These are phyloP conservation scores for Heliamphora exappendiculata DNA, from an alignment of 148 eudicot genomes.

Conservation along the genomic window DNA sequence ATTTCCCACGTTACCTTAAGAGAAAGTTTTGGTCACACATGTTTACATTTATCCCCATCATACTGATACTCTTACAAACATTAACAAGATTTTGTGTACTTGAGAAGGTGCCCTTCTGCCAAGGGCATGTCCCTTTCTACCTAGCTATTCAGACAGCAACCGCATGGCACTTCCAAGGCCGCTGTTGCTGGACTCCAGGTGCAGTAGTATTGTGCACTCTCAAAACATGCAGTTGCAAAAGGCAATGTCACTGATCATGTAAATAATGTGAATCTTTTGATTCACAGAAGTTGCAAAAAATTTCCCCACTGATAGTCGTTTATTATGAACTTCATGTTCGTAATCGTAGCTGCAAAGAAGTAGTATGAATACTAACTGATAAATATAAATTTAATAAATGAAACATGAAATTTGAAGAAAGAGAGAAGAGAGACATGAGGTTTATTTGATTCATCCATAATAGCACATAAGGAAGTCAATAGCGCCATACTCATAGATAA, in stretches of 20 bases:
- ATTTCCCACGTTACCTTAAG: not conserved
- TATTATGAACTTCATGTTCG: not conserved
- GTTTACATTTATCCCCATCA: not conserved
- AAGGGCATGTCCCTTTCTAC: not conserved
- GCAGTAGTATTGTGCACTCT: not conserved
- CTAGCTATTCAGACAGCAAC: not conserved
- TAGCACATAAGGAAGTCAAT: not conserved
- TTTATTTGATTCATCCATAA: not conserved
- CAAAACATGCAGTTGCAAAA: not conserved
- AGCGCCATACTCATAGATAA: not conserved
- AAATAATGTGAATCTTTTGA: too few species aligned
- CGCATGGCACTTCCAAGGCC: not conserved
- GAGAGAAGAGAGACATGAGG: not conserved
- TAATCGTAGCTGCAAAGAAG: not conserved
- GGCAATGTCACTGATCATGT: not conserved
- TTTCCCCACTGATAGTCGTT: too few species aligned
- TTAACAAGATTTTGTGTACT: not conserved
- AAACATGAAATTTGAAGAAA: not conserved
- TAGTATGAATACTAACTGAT: not conserved
- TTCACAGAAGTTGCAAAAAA: too few species aligned
- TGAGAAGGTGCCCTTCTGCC: constrained; percentile 6
- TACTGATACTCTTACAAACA: too few species aligned
- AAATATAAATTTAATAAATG: not conserved
- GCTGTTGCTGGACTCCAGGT: not conserved
- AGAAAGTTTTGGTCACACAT: not conserved